Percentiles rank a stretch among this genome's conserved stretches.
These are phyloP conservation scores for Kregervanrija delftensis DNA, from an alignment of 805 yeast species.

Conservation along the genomic window DNA sequence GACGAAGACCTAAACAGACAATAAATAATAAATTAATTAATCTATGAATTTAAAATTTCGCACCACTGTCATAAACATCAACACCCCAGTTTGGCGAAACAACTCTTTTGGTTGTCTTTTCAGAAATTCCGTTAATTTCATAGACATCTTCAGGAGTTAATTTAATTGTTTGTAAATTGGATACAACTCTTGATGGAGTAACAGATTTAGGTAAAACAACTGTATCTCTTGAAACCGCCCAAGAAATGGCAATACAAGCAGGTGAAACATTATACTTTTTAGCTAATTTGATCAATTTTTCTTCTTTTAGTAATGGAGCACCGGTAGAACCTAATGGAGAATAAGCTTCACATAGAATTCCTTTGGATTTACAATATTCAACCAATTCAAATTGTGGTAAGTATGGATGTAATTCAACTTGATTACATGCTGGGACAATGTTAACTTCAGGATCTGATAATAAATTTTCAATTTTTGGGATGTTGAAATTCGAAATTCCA, in stretches of 20 bases:
- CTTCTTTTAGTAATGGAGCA: slow-evolving; percentile 45
- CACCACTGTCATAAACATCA: not conserved
- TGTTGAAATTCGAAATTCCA: slow-evolving; percentile 72
- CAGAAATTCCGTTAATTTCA: slow-evolving; percentile 4
- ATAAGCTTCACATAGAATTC: slow-evolving; percentile 63
- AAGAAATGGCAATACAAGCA: slow-evolving; percentile 48
- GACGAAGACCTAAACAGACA: too few species aligned
- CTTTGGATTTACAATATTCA: slow-evolving; percentile 44
- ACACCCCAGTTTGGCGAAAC: slow-evolving; percentile 13
- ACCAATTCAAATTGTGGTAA: slow-evolving; percentile 56
- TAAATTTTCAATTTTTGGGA: slow-evolving; percentile 43
- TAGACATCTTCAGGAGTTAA: slow-evolving; percentile 30
- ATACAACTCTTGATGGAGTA: slow-evolving; percentile 34
- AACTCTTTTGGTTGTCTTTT: slow-evolving; percentile 8
- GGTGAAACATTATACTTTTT: slow-evolving; percentile 35
- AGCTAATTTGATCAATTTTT: slow-evolving; percentile 36
- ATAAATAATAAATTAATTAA: too few species aligned
- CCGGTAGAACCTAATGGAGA: slow-evolving; percentile 65
- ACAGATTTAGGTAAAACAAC: slow-evolving; percentile 48
- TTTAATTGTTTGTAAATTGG: slow-evolving; percentile 31
- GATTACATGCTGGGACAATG: slow-evolving; percentile 62
- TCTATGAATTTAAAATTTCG: too few species aligned
- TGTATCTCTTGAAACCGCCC: slow-evolving; percentile 53
- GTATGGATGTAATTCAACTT: slow-evolving; percentile 69
- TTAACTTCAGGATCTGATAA: slow-evolving; percentile 40